Percentiles rank a stretch among this genome's conserved stretches.
phyloP scores from a whole-genome alignment of 2,329 filamentous ascomycete genomes.

The Fusarium buharicum region DNA sequence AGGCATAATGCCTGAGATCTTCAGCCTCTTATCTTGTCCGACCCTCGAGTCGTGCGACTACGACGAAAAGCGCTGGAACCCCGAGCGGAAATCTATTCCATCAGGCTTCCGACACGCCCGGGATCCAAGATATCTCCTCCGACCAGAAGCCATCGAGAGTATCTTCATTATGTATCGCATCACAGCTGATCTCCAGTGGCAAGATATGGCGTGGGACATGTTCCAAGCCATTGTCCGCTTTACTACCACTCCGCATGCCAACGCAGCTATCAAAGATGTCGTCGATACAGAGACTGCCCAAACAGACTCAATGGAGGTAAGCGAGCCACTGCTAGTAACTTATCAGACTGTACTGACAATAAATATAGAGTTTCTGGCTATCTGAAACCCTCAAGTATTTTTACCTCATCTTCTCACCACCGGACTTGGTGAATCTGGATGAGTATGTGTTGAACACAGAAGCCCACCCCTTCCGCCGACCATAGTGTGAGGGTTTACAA shows the following conservation, averaged over 20 bases:
- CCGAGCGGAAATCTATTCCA: no score
- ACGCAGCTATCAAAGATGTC: slow-evolving; percentile 61
- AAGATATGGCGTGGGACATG: slow-evolving; percentile 60
- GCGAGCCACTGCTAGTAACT: slow-evolving; percentile 28
- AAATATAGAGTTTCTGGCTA: slow-evolving; percentile 71
- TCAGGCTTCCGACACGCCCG: no score
- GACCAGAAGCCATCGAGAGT: slow-evolving; percentile 62
- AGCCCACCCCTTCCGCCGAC: slow-evolving; percentile 56
- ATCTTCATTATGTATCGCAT: slow-evolving; percentile 62
- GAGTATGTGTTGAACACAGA: slow-evolving; percentile 70
- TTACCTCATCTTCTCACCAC: slow-evolving; percentile 74
- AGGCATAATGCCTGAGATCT: slow-evolving; percentile 69
- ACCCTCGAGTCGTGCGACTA: slow-evolving; percentile 46
- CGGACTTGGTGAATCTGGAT: slow-evolving; percentile 68
- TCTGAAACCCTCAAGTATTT: slow-evolving; percentile 81
- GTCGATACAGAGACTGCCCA: slow-evolving; percentile 47
- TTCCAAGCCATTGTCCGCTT: slow-evolving; percentile 58
- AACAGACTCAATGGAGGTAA: slow-evolving; percentile 69
- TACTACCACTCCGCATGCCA: slow-evolving; percentile 56
- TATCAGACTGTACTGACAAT: slow-evolving; percentile 3
- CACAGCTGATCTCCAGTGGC: slow-evolving; percentile 53
- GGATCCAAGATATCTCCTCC: slow-evolving; percentile 51
- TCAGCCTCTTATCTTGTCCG: slow-evolving; percentile 59
- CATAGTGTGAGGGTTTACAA: background rate
- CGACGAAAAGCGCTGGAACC: slow-evolving; percentile 45